A percentile compares a stretch with the other conserved stretches of the same genome.
Conservation (phyloP, 306 rosid genomes). For the Sesbania bispinosa region DNA sequence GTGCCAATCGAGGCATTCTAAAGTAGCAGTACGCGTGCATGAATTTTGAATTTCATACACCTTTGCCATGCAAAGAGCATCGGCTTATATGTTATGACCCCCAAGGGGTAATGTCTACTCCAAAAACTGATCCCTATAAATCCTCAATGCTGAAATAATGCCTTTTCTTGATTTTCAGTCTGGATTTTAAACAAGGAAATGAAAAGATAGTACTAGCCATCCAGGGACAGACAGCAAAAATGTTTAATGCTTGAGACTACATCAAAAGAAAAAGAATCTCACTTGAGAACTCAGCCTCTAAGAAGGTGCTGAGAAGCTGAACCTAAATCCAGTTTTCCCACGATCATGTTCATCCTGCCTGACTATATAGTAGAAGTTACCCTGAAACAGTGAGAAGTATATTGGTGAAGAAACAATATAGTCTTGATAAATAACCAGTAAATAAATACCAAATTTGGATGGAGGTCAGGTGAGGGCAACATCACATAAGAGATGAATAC, state of each 20-base stretch:
- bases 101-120: conserved; percentile 17
- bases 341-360: conserved; percentile 68
- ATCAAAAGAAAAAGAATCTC: conserved; percentile 27
- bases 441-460: conserved; percentile 6
- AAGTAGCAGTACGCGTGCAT: conserved; percentile 5
- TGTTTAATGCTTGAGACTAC: conserved; percentile 17
- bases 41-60: conserved; percentile 10
- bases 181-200: conserved; percentile 33
- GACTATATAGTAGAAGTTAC: conserved; percentile 75
- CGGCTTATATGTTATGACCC: conserved; percentile 14
- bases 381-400: conserved; percentile 48
- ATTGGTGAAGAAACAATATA: conserved; percentile 12
- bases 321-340: conserved; percentile 90
- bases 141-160: conserved; percentile 28
- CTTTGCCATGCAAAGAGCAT: conserved; percentile 18
- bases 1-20: conserved; percentile 18
- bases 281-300: conserved; percentile 32
- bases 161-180: conserved; percentile 35
- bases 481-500: conserved; percentile 9
- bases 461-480: neutral
- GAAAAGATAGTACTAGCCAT: neutral
- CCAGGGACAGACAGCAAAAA: conserved; percentile 16
- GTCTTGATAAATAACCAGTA: conserved; percentile 9
- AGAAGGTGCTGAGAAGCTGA: conserved; percentile 86
- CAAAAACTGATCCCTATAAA: conserved; percentile 30